Evolutionary conservation across 139 green algal genomes (phyloP), one percentile per base, ranked within the genome.

Genomic region (Chlorella sp.): DNA sequence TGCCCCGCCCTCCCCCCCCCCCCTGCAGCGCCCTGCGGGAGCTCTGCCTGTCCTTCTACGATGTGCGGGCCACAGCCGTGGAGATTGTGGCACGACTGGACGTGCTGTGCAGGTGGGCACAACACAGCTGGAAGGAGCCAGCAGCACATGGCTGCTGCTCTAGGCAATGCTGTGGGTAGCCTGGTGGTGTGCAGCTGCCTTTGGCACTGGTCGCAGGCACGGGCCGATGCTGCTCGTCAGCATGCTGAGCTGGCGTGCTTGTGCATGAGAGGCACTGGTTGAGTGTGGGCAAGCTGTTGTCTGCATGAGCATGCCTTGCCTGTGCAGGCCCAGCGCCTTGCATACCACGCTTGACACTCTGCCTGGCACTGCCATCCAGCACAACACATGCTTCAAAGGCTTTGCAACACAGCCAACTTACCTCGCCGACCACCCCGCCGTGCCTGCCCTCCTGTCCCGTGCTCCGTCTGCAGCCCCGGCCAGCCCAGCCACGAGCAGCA

Each of bases 11-110:
- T 64, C 2, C 12, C 21, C 81, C 81, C 32, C 37, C 64, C 24
- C 61, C 66, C 19, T 91, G 85, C 95, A 96, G 94, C 81, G 94
- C 95, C 0, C 86, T 99, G 64, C 95, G 97, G 1, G 95, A 98
- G 91, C 96, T 98, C 86, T 96, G 95, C 69, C 94, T 99, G 2
- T 88, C 94, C 0, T 97, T 98, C 42, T 97, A 98, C 78, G 97
- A 99, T 85, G 92, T 94, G 42, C 92, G 97, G 0, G 95, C 97
- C 0, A 94, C 94, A 3, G 93, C 96, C 16, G 93, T 99, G 78
- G 97, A 99, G 95, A 90, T 99, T 39, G 95, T 95, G 1, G 87
- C 82, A 26, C 89, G 96, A 21, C 93, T 98, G 90, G 92, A 98
- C 71, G 86, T 87, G 83, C 92, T 99, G 91, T 92, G 91, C 94